phyloP scores from a whole-genome alignment of 371 early-diverging fungal genomes.

The Capillidium rhysosporum region DNA sequence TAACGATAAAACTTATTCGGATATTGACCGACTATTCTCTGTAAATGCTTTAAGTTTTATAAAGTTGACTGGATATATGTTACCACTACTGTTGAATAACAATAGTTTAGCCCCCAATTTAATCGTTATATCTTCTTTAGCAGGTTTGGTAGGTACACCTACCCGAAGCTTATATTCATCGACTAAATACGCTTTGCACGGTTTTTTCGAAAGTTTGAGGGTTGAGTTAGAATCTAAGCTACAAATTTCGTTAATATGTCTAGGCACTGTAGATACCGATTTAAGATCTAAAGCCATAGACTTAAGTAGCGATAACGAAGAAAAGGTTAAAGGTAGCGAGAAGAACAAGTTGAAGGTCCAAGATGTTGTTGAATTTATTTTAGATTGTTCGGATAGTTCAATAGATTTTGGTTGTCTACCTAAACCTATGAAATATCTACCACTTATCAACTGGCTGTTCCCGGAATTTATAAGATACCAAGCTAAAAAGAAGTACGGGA shows the following conservation, averaged over 20 bases:
- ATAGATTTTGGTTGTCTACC: constrained; percentile 41
- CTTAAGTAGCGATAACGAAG: background rate
- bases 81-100: constrained; percentile 19
- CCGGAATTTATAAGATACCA: constrained; percentile 38
- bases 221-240: constrained; percentile 41
- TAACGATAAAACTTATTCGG: constrained; percentile 8
- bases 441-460: constrained; percentile 26
- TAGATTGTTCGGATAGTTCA: constrained; percentile 34
- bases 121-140: constrained; percentile 60
- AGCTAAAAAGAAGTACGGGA: constrained; percentile 44
- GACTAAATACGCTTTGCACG: constrained; percentile 65
- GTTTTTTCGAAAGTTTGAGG: constrained; percentile 64
- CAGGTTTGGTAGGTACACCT: constrained; percentile 58
- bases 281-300: constrained; percentile 52
- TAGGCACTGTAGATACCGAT: constrained; percentile 59
- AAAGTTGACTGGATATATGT: constrained; percentile 27
- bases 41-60: constrained; percentile 49
- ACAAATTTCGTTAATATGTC: constrained; percentile 43
- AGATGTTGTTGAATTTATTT: constrained; percentile 32
- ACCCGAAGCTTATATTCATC: constrained; percentile 64
- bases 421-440: constrained; percentile 20
- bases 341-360: constrained; percentile 34
- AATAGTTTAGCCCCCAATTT: constrained; percentile 29
- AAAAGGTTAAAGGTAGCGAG: constrained; percentile 25
- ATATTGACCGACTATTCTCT: constrained; percentile 12